Percentiles rank a stretch among this genome's conserved stretches.
These are phyloP conservation scores for Dothideomycetidae sp. DNA, from an alignment of 2,329 filamentous ascomycete species.

Conservation along the genomic window DNA sequence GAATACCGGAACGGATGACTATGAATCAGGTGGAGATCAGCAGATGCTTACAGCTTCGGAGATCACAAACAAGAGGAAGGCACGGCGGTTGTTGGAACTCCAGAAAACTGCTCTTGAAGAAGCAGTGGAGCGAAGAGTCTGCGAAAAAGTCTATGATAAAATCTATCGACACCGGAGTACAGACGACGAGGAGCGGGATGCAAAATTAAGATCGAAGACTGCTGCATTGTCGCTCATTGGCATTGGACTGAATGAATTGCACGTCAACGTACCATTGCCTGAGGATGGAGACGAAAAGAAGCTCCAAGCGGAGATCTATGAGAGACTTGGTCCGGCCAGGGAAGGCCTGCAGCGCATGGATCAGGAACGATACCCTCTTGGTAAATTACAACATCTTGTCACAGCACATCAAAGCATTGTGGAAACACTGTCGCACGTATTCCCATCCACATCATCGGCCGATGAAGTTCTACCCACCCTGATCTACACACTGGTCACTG, in stretches of 20 bases:
- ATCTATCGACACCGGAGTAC: constrained; percentile 87
- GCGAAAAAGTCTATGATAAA: constrained; percentile 49
- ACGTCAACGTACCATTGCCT: constrained; percentile 53
- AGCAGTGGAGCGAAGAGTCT: constrained; percentile 62
- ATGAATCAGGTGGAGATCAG: constrained; percentile 38
- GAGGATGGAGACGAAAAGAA: constrained; percentile 37
- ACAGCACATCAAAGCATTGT: constrained; percentile 88
- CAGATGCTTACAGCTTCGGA: constrained; percentile 88
- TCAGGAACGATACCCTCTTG: constrained; percentile 71
- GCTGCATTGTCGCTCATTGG: constrained; percentile 82
- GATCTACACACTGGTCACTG: constrained; percentile 89
- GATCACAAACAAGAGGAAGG: constrained; percentile 63
- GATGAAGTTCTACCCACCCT: constrained; percentile 95
- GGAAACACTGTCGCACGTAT: constrained; percentile 56
- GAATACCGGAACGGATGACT: constrained; percentile 22
- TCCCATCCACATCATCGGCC: constrained; percentile 67
- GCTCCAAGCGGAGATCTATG: constrained; percentile 43
- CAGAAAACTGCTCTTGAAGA: constrained; percentile 73
- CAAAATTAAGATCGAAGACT: constrained; percentile 86
- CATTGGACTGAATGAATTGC: constrained; percentile 74
- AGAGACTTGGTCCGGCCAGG: constrained; percentile 55
- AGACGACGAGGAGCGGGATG: constrained; percentile 86
- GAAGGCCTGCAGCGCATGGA: constrained; percentile 66
- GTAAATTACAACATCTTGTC: constrained; percentile 80
- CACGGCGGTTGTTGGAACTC: constrained; percentile 60